Conservation (phyloP, 23 red algal species). For the Gracilaria vermiculophylla region DNA sequence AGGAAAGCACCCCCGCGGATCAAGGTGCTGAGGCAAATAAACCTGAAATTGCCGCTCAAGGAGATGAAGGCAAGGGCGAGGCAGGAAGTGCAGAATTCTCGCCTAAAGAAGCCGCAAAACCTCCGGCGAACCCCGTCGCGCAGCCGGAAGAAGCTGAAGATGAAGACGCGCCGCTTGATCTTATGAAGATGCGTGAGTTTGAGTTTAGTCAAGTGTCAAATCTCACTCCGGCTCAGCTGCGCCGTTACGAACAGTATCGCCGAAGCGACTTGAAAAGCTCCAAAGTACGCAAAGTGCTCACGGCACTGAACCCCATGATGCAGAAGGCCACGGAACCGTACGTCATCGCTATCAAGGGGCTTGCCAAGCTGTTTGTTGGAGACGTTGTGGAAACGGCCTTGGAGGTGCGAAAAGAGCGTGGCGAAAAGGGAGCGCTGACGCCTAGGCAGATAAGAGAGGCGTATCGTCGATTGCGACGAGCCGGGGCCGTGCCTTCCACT, state of each 20-base stretch:
- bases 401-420: conserved; percentile 65
- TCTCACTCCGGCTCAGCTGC: conserved; percentile 42
- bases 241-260: conserved; percentile 72
- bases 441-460: conserved; percentile 74
- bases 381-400: conserved; percentile 88
- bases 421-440: conserved; percentile 67
- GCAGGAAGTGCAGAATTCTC: background rate
- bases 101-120: background rate
- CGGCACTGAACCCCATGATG: conserved; percentile 52
- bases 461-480: conserved; percentile 43
- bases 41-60: background rate
- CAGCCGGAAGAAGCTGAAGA: conserved; percentile 10
- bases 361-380: conserved; percentile 93
- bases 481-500: conserved; percentile 14
- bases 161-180: conserved; percentile 42
- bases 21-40: background rate
- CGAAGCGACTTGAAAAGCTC: conserved; percentile 73
- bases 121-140: background rate
- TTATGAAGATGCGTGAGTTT: conserved; percentile 33
- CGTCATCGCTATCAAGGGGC: conserved; percentile 84
- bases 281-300: conserved; percentile 72
- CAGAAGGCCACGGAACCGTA: conserved; percentile 66
- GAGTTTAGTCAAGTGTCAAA: conserved; percentile 67
- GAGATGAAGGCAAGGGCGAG: background rate
- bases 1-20: background rate